These are phyloP conservation scores for Chloromonas sp. DNA, from an alignment of 163 green algal genomes.

Conservation along the genomic window DNA sequence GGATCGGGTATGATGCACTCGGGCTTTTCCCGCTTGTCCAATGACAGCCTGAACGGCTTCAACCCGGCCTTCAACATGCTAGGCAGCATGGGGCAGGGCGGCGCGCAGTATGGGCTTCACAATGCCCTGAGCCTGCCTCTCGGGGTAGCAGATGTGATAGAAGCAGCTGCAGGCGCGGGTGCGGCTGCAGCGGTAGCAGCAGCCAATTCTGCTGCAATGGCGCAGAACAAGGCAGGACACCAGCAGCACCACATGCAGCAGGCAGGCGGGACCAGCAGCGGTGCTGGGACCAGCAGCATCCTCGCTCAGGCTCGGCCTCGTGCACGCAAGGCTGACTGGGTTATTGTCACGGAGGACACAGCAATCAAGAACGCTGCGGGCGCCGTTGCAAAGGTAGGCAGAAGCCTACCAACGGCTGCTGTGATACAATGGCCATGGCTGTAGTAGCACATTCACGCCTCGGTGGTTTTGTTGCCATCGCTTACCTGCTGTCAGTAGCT, in stretches of 20 bases:
- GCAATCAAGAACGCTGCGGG: slow-evolving; percentile 44
- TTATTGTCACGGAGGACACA: slow-evolving; percentile 44
- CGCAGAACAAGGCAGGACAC: neutral
- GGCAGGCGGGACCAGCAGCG: neutral
- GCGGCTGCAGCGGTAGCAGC: neutral
- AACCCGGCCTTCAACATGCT: no score
- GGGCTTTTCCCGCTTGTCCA: no score
- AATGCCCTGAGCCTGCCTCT: no score
- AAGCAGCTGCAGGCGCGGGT: neutral
- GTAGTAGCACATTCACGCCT: neutral
- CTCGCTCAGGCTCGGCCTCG: slow-evolving; percentile 4
- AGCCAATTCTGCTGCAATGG: no score
- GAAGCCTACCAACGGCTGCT: neutral
- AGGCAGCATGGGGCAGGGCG: no score
- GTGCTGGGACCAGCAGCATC: neutral
- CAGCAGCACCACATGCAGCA: neutral
- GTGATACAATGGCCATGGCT: neutral
- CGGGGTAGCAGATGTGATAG: no score
- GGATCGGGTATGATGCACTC: no score
- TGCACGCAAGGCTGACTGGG: slow-evolving; percentile 35
- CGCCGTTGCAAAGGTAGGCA: slow-evolving; percentile 29
- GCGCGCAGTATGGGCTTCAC: neutral
- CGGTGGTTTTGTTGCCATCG: neutral
- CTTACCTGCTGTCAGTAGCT: neutral
- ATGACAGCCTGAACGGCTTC: no score